Evolutionary conservation across 306 rosid species (phyloP).

Genomic region (Cercis canadensis): DNA sequence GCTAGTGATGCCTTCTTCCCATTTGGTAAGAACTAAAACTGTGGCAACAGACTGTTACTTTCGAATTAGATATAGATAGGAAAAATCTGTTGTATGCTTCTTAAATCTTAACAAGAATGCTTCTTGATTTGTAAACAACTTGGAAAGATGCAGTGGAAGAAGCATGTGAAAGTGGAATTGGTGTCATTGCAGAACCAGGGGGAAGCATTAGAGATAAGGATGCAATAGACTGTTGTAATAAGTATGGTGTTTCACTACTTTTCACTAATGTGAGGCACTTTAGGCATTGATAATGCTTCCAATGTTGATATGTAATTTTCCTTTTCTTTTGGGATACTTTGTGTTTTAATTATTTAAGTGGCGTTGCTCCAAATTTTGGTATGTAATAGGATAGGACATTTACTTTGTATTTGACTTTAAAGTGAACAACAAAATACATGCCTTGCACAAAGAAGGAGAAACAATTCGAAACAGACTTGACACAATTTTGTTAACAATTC

Average conservation of each 20-base stretch:
- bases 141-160: conserved; percentile 98
- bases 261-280: conserved; percentile 91
- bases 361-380: too few relatives aligned
- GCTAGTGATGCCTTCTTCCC: conserved; percentile 99
- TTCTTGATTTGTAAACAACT: conserved; percentile 55
- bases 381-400: too few relatives aligned
- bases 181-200: conserved; percentile 86
- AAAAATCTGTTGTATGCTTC: too few relatives aligned
- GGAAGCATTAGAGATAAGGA: conserved; percentile 88
- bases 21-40: conserved; percentile 68
- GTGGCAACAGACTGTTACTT: too few relatives aligned
- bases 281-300: conserved; percentile 55
- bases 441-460: too few relatives aligned
- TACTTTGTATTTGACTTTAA: too few relatives aligned
- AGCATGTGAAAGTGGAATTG: conserved; percentile 80
- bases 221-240: conserved; percentile 88
- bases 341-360: too few relatives aligned
- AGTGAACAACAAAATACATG: too few relatives aligned
- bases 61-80: too few relatives aligned
- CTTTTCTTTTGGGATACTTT: not conserved
- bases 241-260: conserved; percentile 83
- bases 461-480: too few relatives aligned
- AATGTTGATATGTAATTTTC: not conserved
- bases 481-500: too few relatives aligned
- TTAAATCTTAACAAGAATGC: not conserved